These are phyloP conservation scores for Adansonia madagascariensis DNA, from an alignment of 441 rosid species.

Conservation along the genomic window DNA sequence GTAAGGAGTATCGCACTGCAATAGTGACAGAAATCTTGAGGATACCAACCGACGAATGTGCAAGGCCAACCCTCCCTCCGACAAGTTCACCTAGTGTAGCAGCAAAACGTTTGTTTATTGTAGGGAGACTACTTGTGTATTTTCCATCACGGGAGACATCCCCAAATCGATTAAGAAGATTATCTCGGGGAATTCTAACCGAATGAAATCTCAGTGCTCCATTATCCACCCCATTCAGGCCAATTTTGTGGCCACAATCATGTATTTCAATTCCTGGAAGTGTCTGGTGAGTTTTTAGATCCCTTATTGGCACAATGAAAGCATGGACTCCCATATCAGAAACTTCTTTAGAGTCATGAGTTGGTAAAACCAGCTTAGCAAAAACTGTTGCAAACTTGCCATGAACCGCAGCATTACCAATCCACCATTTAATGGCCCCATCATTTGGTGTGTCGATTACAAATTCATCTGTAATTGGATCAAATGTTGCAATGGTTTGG, in stretches of 20 bases:
- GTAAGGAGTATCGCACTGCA: constrained; percentile 86
- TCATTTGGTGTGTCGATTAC: constrained; percentile 82
- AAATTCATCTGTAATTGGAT: constrained; percentile 80
- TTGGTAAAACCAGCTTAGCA: constrained; percentile 80
- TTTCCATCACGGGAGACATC: constrained; percentile 92
- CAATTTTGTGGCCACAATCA: constrained; percentile 96
- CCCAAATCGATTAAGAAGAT: constrained; percentile 95
- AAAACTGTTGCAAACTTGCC: constrained; percentile 96
- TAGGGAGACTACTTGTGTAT: constrained; percentile 88
- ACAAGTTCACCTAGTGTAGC: constrained; percentile 98
- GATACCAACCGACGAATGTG: constrained; percentile 80
- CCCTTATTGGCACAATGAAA: constrained; percentile 91
- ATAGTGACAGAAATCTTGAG: constrained; percentile 81
- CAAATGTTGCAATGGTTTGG: constrained; percentile 86
- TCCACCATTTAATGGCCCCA: constrained; percentile 99
- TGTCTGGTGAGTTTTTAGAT: constrained; percentile 73
- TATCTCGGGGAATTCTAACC: constrained; percentile 90
- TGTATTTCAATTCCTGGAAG: constrained; percentile 92
- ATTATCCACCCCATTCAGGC: constrained; percentile 94
- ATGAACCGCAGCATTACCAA: constrained; percentile 97
- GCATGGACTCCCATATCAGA: constrained; percentile 97
- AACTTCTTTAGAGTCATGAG: constrained; percentile 69
- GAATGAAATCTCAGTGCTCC: constrained; percentile 86
- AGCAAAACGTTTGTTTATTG: constrained; percentile 87
- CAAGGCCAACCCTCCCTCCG: constrained; percentile 94